These are phyloP conservation scores for Coemansia guatemalensis DNA, from an alignment of 192 early-diverging fungal genomes.

Conservation along the genomic window DNA sequence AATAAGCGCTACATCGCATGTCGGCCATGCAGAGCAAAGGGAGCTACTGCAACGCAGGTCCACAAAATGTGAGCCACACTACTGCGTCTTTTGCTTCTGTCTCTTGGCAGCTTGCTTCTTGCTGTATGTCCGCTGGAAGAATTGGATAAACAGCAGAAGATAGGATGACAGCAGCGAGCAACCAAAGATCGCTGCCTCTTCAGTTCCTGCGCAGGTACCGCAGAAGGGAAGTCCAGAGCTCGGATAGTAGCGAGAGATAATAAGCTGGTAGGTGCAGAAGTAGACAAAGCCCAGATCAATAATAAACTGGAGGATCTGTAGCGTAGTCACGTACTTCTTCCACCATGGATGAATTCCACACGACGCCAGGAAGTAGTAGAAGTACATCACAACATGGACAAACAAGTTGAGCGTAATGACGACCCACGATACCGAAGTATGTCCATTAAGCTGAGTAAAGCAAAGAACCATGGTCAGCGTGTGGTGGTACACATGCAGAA, in stretches of 20 bases:
- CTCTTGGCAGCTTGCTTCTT: slow-evolving; percentile 53
- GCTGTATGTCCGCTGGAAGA: slow-evolving; percentile 81
- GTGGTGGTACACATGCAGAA: slow-evolving; percentile 94
- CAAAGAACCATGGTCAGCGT: slow-evolving; percentile 86
- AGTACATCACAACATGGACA: slow-evolving; percentile 92
- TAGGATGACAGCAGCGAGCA: slow-evolving; percentile 77
- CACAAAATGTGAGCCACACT: neutral
- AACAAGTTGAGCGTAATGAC: slow-evolving; percentile 76
- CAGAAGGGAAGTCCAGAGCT: slow-evolving; percentile 51
- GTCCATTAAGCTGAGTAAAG: slow-evolving; percentile 75
- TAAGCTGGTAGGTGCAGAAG: slow-evolving; percentile 83
- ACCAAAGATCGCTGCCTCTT: slow-evolving; percentile 79
- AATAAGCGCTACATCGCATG: neutral
- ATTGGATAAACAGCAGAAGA: slow-evolving; percentile 87
- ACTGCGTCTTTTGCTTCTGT: slow-evolving; percentile 48
- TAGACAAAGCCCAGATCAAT: slow-evolving; percentile 86
- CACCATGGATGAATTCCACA: slow-evolving; percentile 82
- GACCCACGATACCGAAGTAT: slow-evolving; percentile 64
- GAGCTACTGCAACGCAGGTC: too few species aligned
- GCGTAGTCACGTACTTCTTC: slow-evolving; percentile 89
- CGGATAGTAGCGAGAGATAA: slow-evolving; percentile 65
- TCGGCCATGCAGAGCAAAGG: slow-evolving; percentile 2
- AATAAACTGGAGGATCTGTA: slow-evolving; percentile 90
- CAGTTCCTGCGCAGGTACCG: slow-evolving; percentile 74
- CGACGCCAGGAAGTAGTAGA: slow-evolving; percentile 82